Percentiles rank a stretch among this genome's conserved stretches.
phyloP scores from a whole-genome alignment of 768 basidiomycete species.

The Collybia sp. region DNA sequence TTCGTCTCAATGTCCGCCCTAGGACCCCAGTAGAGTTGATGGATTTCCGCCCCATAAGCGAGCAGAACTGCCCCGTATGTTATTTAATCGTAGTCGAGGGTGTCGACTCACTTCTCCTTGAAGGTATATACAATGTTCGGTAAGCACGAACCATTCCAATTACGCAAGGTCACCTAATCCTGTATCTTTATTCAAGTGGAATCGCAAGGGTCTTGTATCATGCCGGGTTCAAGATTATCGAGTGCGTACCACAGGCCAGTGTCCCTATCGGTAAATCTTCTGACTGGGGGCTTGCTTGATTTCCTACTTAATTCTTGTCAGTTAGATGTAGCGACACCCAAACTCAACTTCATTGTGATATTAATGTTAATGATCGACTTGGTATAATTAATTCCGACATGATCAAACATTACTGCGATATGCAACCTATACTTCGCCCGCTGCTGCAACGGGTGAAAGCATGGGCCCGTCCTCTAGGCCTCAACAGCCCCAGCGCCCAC shows the following conservation, averaged over 20 bases:
- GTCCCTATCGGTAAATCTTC: slow-evolving; percentile 37
- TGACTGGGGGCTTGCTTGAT: too few relatives aligned
- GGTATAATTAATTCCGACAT: slow-evolving; percentile 49
- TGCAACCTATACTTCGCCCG: slow-evolving; percentile 37
- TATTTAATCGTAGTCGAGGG: neutral
- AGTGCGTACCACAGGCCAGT: slow-evolving; percentile 24
- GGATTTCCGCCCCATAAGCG: slow-evolving; percentile 10
- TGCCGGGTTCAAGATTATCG: slow-evolving; percentile 27
- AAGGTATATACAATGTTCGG: slow-evolving; percentile 24
- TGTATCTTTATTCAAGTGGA: slow-evolving; percentile 13
- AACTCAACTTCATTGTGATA: slow-evolving; percentile 40
- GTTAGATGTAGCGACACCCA: slow-evolving; percentile 48
- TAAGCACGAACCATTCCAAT: slow-evolving; percentile 4
- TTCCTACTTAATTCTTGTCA: slow-evolving; percentile 14
- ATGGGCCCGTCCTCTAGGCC: slow-evolving; percentile 52
- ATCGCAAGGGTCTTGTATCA: slow-evolving; percentile 22
- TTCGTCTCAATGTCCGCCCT: neutral
- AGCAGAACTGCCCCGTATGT: slow-evolving; percentile 6
- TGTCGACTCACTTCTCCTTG: neutral
- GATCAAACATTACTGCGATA: slow-evolving; percentile 44
- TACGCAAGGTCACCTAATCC: neutral
- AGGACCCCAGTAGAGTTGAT: slow-evolving; percentile 18
- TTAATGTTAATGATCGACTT: slow-evolving; percentile 61
- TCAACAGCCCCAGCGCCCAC: slow-evolving; percentile 38
- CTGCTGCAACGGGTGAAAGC: slow-evolving; percentile 46